A percentile compares a stretch with the other conserved stretches of the same genome.
phyloP scores from a whole-genome alignment of 1,284 basidiomycete species.

The Ganoderma multipileum region DNA sequence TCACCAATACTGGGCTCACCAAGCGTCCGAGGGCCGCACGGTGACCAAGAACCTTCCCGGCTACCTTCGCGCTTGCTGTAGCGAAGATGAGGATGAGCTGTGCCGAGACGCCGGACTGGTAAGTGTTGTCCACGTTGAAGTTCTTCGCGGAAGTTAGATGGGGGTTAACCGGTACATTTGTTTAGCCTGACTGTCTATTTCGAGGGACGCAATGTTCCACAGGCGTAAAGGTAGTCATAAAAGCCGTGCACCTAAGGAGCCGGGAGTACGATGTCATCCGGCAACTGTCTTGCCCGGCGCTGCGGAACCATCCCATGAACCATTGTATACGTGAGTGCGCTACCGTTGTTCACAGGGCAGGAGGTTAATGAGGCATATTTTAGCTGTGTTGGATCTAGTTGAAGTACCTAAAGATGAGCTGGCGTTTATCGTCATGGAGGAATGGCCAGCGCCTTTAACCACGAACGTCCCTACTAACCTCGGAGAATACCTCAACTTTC shows the following conservation, averaged over 20 bases:
- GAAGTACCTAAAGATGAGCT: conserved; percentile 58
- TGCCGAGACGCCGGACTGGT: conserved; percentile 76
- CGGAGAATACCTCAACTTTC: conserved; percentile 57
- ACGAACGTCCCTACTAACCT: conserved; percentile 57
- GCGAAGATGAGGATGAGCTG: conserved; percentile 59
- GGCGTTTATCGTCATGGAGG: conserved; percentile 78
- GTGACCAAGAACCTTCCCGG: conserved; percentile 41
- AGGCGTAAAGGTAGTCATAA: conserved; percentile 63
- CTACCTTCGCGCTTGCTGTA: conserved; percentile 44
- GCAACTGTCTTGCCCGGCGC: conserved; percentile 55
- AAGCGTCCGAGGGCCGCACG: conserved; percentile 34
- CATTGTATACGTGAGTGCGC: conserved; percentile 72
- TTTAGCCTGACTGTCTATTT: conserved; percentile 70
- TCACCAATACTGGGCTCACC: conserved; percentile 42
- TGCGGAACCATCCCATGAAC: conserved; percentile 68
- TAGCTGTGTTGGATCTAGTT: conserved; percentile 71
- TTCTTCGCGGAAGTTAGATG: conserved; percentile 10
- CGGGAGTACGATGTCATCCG: conserved; percentile 67
- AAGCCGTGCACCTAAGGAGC: conserved; percentile 68
- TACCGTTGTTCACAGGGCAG: neutral
- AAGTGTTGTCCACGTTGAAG: conserved; percentile 35
- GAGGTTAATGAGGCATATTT: conserved; percentile 8
- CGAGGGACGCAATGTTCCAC: conserved; percentile 62
- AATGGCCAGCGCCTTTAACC: conserved; percentile 73
- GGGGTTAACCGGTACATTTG: conserved; percentile 60